These are phyloP conservation scores for Sutorius eximius DNA, from an alignment of 1,284 basidiomycete genomes.

Conservation along the genomic window DNA sequence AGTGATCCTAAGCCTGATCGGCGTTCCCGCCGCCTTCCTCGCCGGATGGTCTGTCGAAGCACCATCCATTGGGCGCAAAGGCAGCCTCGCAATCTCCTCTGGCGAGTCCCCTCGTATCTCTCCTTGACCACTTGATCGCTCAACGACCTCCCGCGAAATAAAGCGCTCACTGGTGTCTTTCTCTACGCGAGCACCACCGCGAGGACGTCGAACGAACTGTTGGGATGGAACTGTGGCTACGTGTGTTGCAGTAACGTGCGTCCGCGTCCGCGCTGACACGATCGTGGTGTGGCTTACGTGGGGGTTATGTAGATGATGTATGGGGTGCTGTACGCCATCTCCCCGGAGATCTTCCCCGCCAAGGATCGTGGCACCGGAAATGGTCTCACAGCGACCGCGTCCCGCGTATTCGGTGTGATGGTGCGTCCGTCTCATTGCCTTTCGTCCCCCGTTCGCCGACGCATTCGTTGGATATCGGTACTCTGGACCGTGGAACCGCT, in stretches of 20 bases:
- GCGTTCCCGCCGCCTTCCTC: slow-evolving; percentile 65
- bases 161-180: slow-evolving; percentile 66
- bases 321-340: slow-evolving; percentile 66
- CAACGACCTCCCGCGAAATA: slow-evolving; percentile 33
- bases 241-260: slow-evolving; percentile 57
- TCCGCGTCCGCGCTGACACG: not conserved
- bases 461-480: not conserved
- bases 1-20: slow-evolving; percentile 61
- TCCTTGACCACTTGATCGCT: slow-evolving; percentile 7
- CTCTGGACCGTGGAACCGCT: not conserved
- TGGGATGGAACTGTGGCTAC: slow-evolving; percentile 76
- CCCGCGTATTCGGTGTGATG: slow-evolving; percentile 65
- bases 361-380: slow-evolving; percentile 74
- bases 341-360: slow-evolving; percentile 70
- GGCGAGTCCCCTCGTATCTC: slow-evolving; percentile 31
- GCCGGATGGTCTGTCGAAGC: slow-evolving; percentile 66
- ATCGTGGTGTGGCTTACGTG: too few species aligned
- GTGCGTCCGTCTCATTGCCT: slow-evolving; percentile 33
- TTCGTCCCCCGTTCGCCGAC: not conserved
- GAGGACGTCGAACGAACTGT: slow-evolving; percentile 56
- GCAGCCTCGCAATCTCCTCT: slow-evolving; percentile 59
- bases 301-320: slow-evolving; percentile 57
- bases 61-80: slow-evolving; percentile 59
- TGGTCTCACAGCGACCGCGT: slow-evolving; percentile 59
- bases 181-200: slow-evolving; percentile 69